These are phyloP conservation scores for Leishmania tarentolae DNA, from an alignment of 208 protist species.

Conservation along the genomic window DNA sequence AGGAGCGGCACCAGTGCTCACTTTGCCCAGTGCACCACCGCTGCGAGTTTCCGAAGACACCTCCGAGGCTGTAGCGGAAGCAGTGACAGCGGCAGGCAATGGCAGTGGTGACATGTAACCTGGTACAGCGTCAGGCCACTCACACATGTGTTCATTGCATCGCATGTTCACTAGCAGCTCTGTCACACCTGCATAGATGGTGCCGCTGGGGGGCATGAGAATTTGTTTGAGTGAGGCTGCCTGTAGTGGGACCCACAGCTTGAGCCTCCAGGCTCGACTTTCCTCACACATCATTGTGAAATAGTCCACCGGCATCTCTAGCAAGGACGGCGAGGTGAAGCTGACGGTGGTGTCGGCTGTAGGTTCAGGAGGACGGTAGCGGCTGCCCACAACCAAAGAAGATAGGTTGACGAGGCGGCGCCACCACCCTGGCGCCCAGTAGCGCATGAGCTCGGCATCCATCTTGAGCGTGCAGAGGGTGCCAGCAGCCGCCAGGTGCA, in stretches of 20 bases:
- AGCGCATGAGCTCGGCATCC: constrained; percentile 47
- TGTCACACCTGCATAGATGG: constrained; percentile 37
- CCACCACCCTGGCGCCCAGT: constrained; percentile 84
- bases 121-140: constrained; percentile 13
- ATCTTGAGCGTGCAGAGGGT: constrained; percentile 68
- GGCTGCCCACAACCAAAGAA: constrained; percentile 55
- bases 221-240: constrained; percentile 36
- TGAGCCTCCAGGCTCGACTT: constrained; percentile 50
- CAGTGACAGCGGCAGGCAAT: constrained; percentile 1
- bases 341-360: constrained; percentile 28
- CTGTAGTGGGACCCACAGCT: constrained; percentile 75
- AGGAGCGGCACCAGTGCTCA: constrained; percentile 9
- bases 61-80: background rate
- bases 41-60: constrained; percentile 14
- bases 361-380: constrained; percentile 18
- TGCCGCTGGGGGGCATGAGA: constrained; percentile 29
- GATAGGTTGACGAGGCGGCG: constrained; percentile 45
- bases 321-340: background rate
- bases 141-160: constrained; percentile 38
- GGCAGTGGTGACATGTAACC: background rate
- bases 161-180: constrained; percentile 73
- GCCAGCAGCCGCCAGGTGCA: constrained; percentile 59
- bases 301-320: constrained; percentile 57
- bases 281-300: constrained; percentile 46
- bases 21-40: constrained; percentile 13